phyloP scores from a whole-genome alignment of 1,284 basidiomycete genomes.

The Trichosporon coremiiforme region DNA sequence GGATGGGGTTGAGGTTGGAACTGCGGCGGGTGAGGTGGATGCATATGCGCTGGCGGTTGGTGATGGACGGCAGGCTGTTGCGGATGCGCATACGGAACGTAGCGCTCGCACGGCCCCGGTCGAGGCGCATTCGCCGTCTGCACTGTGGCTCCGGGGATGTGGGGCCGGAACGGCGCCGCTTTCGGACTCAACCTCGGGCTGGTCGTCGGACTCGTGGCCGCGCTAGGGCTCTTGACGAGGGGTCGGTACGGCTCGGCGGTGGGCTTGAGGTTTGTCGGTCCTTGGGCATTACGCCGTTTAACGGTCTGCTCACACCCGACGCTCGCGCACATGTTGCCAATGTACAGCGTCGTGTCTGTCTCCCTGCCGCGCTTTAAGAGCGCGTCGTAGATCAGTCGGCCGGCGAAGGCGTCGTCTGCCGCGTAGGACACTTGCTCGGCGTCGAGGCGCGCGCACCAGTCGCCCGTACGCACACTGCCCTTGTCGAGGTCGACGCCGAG shows the following conservation, averaged over 20 bases:
- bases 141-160: not conserved
- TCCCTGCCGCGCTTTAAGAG: conserved; percentile 10
- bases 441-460: conserved; percentile 47
- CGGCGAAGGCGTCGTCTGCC: conserved; percentile 56
- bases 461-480: conserved; percentile 41
- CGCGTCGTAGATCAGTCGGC: conserved; percentile 43
- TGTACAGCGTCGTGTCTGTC: not conserved
- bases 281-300: not conserved
- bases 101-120: no score
- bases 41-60: no score
- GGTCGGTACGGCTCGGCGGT: not conserved
- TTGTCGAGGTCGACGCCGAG: conserved; percentile 50
- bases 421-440: conserved; percentile 52
- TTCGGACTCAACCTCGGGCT: not conserved
- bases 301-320: not conserved
- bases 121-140: not conserved
- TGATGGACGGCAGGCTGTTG: no score
- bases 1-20: no score
- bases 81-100: no score
- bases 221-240: no score
- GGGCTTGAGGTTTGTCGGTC: not conserved
- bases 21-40: no score
- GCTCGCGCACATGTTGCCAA: not conserved
- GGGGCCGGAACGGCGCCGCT: not conserved
- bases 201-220: not conserved